Evolutionary conservation across 2,329 filamentous ascomycete genomes (phyloP).

Genomic region (Colletotrichum paranaense): DNA sequence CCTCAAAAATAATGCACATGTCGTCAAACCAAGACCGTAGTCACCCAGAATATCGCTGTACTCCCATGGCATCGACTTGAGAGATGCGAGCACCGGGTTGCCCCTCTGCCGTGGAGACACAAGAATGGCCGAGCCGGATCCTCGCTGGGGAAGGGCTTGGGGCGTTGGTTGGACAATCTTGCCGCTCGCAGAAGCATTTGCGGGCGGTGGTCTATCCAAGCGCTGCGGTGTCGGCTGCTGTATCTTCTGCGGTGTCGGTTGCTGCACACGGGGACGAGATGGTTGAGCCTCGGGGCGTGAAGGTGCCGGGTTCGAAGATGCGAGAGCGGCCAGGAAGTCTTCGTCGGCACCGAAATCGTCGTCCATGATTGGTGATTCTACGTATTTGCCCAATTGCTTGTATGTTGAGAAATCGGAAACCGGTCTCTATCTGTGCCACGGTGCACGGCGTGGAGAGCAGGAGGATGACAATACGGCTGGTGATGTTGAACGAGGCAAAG

Average conservation of each 20-base stretch:
- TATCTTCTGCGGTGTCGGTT: slow-evolving; percentile 50
- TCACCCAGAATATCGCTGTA: slow-evolving; percentile 97
- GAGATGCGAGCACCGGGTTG: slow-evolving; percentile 88
- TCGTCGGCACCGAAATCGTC: slow-evolving; percentile 70
- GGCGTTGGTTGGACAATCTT: slow-evolving; percentile 89
- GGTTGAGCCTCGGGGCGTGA: slow-evolving; percentile 37
- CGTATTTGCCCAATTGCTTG: neutral
- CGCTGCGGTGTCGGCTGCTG: slow-evolving; percentile 65
- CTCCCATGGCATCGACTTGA: slow-evolving; percentile 91
- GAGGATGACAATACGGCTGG: neutral
- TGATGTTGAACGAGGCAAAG: neutral
- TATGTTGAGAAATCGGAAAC: neutral
- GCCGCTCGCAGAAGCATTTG: slow-evolving; percentile 47
- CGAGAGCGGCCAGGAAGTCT: slow-evolving; percentile 66
- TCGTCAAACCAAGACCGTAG: slow-evolving; percentile 87
- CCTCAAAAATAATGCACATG: slow-evolving; percentile 90
- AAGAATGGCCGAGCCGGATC: slow-evolving; percentile 80
- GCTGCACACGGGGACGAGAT: slow-evolving; percentile 46
- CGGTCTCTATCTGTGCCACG: neutral
- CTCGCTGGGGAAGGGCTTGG: slow-evolving; percentile 78
- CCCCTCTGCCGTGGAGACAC: slow-evolving; percentile 95
- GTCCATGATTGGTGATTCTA: slow-evolving; percentile 48
- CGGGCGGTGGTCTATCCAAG: slow-evolving; percentile 62
- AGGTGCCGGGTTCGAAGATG: slow-evolving; percentile 54
- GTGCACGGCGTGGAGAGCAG: neutral